Evolutionary conservation across 345 rosid species (phyloP), one percentile per base, ranked within the genome.

Genomic region (thale cress (Arabidopsis thaliana)): DNA sequence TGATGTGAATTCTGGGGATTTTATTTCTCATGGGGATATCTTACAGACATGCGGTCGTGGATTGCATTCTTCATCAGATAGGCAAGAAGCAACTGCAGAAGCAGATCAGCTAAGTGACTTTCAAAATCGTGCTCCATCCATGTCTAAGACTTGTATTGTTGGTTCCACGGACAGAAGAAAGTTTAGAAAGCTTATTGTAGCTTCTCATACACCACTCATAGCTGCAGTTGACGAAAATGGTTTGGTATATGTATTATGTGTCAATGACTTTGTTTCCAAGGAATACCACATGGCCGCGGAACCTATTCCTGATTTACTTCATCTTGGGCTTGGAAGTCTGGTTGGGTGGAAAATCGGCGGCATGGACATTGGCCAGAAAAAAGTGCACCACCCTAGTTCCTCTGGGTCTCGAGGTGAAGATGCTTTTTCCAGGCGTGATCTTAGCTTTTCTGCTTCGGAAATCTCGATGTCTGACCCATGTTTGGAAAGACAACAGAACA

Each of bases 161-260:
- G 63, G 46, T 68, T 69, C 59, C 53, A 57, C 48, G 64, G 57
- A 72, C 67, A 81, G 77, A 85, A 84, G 85, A 79, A 85, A 69
- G 73, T 95, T 95, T 87, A 89, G 78, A 79, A 92, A 82, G 85
- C 80, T 95, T 75, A 78, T 92, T 63, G 74, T 72, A 79, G 88
- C 94, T 55, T 88, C 90, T 64, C 73, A 85, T 76, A 85, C 92
- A 68, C 82, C 97, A 68, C 86, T 86, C 61, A 51, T 95, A 72
- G 92, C 96, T 42, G 96, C 87, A 38, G 86, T 90, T 82, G 99
- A 95, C 80, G 87, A 89, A 76, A 76, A 68, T 77, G 93, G 93
- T 70, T 73, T 89, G 69, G 76, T 83, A 28, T 92, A 89, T 86
- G 87, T 88, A 36, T 63, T 87, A 57, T 75, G 71, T 81, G 79